Base-by-base conservation (phyloP, 345 rosid genomes). In the Hirschfeldia incana region DNA sequence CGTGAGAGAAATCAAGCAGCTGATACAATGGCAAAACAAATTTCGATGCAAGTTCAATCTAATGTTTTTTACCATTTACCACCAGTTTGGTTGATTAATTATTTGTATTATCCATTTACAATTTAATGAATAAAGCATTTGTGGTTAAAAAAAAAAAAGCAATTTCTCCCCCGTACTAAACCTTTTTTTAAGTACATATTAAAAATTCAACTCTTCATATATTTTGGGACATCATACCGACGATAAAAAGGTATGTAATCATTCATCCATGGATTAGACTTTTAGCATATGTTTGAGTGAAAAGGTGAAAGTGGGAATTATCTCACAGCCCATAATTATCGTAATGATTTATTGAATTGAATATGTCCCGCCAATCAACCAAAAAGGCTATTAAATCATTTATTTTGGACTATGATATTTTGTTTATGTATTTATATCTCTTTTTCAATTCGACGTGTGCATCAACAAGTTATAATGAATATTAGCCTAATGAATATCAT, bases 201-300 rank as follows among this genome's bases (percentile, higher is more conserved):
- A 4, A 57, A 66, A 49, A 72, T 11, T 16, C 34, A 29, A 53
- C 26, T 70, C 17, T 65, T 58, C 32, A 59, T 30, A 26, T 67
- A 73, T 67, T 33, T 26, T 32, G 39, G 62, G 15, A 32, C 70
- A 70, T 32, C 42, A 46, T 67, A 57, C 58, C n/a, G 44, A 36
- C 28, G 21, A 74, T 37, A 4, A 68, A 79, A 76, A 73, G 66
- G 66, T 46, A 5, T 30, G 32, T 29, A 63, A 58, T 78, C 80
- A 81, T 75, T 80, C 70, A 72, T 34, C 46, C 5, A 63, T 69
- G 33, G 78, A 55, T 72, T 77, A 74, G 66, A 55, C 74, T 46
- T 79, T 74, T 68, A 62, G 37, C 75, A 79, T 79, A 27, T 68
- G 13, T 79, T 79, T 74, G 65, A 74, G 75, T 79, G 82, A 61